Base-by-base conservation (phyloP, 73 alveolate species). In the Stentor coeruleus region DNA sequence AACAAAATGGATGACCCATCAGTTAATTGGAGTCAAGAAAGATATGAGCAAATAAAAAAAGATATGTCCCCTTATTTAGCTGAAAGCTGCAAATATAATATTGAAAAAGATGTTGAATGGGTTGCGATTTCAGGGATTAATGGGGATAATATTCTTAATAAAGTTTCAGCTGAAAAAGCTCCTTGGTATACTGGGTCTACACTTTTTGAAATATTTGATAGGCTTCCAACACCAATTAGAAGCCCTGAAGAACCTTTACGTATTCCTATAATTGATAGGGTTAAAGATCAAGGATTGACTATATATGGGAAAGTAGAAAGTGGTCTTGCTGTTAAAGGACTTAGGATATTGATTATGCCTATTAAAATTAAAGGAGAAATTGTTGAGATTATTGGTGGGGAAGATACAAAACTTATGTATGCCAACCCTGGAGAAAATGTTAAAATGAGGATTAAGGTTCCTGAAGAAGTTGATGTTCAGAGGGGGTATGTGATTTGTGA, bases 131-230 rank as follows among this genome's bases (percentile, higher is more conserved):
- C 97, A 14, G 99, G 99, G 20, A 86, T 95, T 36, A 87, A 86
- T 35, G 99, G 98, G 3, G 97, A 91, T 58, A 95, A 95, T 86
- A 58, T 95, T 42, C 81, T 90, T 31, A 89, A 85, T 93, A 88
- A 87, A 94, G 96, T 85, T 93, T 81, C 97, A 96, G 87, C 84
- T 91, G 86, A 81, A 59, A 91, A 91, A 93, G 31, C 95, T 92
- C 95, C 94, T 35, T 97, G 99, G 99, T 97, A 96, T 92, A 96
- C 86, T 58, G 99, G 99, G 20, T 96, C 96, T 39, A 93, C 98
- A 35, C 93, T 97, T 87, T 72, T 95, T 40, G 98, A 95, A 85
- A 98, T 97, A 85, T 85, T 96, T 76, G 99, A 96, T 90, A 90
- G 88, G 57, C 87, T 95, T 76, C 85, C 89, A 58, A 94, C 90